phyloP scores from a whole-genome alignment of 805 yeast genomes.

The Ogataea kodamae region DNA sequence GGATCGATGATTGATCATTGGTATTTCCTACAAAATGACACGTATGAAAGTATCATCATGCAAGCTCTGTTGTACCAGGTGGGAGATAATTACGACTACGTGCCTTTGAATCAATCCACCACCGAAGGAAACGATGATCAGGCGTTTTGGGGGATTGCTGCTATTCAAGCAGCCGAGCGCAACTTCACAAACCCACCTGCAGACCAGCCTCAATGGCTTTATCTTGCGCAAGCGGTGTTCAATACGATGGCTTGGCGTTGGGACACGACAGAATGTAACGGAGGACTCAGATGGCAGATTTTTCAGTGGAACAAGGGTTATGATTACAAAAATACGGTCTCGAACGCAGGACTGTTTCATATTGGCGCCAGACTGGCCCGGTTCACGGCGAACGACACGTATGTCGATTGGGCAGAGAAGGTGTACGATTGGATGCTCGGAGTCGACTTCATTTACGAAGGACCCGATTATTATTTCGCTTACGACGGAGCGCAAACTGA shows the following conservation, averaged over 20 bases:
- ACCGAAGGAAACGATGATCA: conserved; percentile 98
- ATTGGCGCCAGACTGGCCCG: conserved; percentile 84
- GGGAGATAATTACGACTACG: conserved; percentile 70
- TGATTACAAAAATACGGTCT: conserved; percentile 84
- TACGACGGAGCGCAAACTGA: conserved; percentile 66
- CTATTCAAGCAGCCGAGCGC: conserved; percentile 87
- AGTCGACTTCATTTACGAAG: conserved; percentile 43
- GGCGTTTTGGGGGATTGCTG: conserved; percentile 94
- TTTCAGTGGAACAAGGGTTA: conserved; percentile 93
- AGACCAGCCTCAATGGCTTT: conserved; percentile 71
- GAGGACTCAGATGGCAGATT: conserved; percentile 97
- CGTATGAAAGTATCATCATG: conserved; percentile 56
- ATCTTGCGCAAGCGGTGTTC: conserved; percentile 82
- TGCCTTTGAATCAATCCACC: conserved; percentile 83
- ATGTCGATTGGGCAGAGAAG: conserved; percentile 68
- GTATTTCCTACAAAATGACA: conserved; percentile 63
- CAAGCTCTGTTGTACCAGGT: conserved; percentile 69
- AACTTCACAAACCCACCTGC: conserved; percentile 70
- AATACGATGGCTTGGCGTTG: conserved; percentile 88
- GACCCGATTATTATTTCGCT: conserved; percentile 43
- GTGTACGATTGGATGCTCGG: conserved; percentile 79
- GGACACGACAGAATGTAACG: conserved; percentile 72
- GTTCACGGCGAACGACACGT: conserved; percentile 71
- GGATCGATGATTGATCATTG: conserved; percentile 81
- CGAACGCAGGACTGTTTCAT: conserved; percentile 89